Evolutionary conservation across 2,329 filamentous ascomycete species (phyloP), one percentile per base, ranked within the genome.

Genomic region (Microthyrium microscopicum): DNA sequence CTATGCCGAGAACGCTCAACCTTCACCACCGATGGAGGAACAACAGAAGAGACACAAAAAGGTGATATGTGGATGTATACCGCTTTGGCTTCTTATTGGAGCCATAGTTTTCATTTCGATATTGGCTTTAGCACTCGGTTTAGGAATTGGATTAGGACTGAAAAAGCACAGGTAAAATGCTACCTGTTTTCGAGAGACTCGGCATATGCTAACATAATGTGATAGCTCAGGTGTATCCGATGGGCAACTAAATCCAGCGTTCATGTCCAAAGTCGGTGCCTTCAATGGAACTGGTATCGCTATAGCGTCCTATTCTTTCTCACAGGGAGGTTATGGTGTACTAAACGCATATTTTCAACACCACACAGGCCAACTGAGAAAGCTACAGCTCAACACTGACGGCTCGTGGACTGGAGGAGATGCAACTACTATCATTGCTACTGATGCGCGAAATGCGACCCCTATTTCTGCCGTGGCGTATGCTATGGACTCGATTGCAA

Each of bases 291-390:
- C 35, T 12, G 35, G 35, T 4, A 15, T 37, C 6, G 35, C 35
- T 16, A 25, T 37, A 33, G 35, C 35, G 13, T 37, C 35, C 12
- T 33, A 37, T 16, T 37, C 35, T 5, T 37, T 37, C 16, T 29
- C 21, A 5, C 21, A 19, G n/a, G 35, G 35, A 2, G 35, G 35
- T 5, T 37, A 37, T 29, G 35, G 35, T 27, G 22, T 33, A 5
- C 18, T 37, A n/a, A 37, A 37, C 18, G 35, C 33, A 3, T 37
- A 36, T 20, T 37, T 37, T 30, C 35, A 37, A 30, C 35, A 37
- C 20, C 33, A 22, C 20, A 19, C 35, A 2, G 35, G 35, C 5
- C 29, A 33, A 13, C 5, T 37, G 7, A 20, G 35, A 3, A 37
- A 37, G 18, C 26, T 37, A 20, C 35, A 37, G 21, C 21, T 37